Percentiles rank a stretch among this genome's conserved stretches.
Conservation (phyloP, 2,329 filamentous ascomycete species). For the Colletotrichum higginsianum region DNA sequence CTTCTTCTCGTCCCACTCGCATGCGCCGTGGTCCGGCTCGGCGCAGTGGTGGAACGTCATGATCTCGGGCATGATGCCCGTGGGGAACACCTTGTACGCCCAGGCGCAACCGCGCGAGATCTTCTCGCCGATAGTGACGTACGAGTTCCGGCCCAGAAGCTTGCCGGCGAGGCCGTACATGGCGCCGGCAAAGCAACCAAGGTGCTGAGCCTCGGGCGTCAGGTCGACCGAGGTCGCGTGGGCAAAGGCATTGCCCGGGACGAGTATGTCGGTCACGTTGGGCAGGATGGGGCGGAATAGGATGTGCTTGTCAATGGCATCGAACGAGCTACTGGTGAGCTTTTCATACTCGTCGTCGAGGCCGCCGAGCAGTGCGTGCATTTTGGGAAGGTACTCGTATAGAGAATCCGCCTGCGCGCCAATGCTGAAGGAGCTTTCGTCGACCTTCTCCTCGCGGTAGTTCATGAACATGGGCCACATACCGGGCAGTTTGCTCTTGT, state of each 20-base stretch:
- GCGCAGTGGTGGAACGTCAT: conserved; percentile 56
- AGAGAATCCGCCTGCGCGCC: conserved; percentile 63
- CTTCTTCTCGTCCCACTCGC: conserved; percentile 51
- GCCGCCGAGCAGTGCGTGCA: conserved; percentile 75
- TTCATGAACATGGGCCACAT: conserved; percentile 80
- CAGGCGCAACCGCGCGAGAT: conserved; percentile 69
- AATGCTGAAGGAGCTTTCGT: conserved; percentile 58
- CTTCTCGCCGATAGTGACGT: conserved; percentile 62
- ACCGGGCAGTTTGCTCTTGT: conserved; percentile 77
- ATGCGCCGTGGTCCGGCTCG: conserved; percentile 51
- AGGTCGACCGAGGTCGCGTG: conserved; percentile 49
- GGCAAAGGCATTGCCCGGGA: conserved; percentile 63
- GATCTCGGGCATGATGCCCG: conserved; percentile 70
- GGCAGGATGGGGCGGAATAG: conserved; percentile 79
- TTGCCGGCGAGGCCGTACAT: conserved; percentile 75
- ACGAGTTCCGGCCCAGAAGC: conserved; percentile 65
- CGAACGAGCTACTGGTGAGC: conserved; percentile 76
- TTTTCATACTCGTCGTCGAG: conserved; percentile 72
- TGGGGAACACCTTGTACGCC: conserved; percentile 65
- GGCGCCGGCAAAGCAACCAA: conserved; percentile 77
- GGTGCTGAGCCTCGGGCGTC: conserved; percentile 64
- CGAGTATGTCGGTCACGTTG: conserved; percentile 71
- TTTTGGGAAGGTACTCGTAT: conserved; percentile 75
- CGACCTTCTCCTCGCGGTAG: conserved; percentile 66
- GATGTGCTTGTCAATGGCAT: conserved; percentile 72